These are phyloP conservation scores for Fusarium incarnatum DNA, from an alignment of 2,329 filamentous ascomycete species.

Conservation along the genomic window DNA sequence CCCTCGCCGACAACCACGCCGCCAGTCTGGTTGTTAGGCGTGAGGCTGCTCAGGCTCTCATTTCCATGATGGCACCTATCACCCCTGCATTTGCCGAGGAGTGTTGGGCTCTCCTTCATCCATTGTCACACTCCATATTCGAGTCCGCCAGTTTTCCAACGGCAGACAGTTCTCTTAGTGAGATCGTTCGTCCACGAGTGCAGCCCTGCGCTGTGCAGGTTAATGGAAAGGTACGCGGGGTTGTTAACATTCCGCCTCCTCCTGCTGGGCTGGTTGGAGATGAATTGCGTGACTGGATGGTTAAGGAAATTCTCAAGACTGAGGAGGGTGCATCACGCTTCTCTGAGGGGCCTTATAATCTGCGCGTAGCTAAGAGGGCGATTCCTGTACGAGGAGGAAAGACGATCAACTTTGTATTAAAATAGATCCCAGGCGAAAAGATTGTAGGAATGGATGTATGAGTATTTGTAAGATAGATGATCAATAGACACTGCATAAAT, in stretches of 20 bases:
- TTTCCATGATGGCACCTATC: slow-evolving; percentile 82
- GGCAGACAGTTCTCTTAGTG: slow-evolving; percentile 60
- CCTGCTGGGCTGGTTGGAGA: slow-evolving; percentile 56
- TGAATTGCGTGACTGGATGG: slow-evolving; percentile 69
- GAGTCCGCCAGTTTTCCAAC: slow-evolving; percentile 68
- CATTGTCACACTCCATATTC: slow-evolving; percentile 56
- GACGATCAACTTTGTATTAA: slow-evolving; percentile 79
- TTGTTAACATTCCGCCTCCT: slow-evolving; percentile 70
- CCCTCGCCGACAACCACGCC: slow-evolving; percentile 61
- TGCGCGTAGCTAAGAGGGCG: slow-evolving; percentile 68
- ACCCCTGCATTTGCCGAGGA: slow-evolving; percentile 85
- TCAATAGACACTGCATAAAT: slow-evolving; percentile 6
- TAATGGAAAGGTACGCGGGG: slow-evolving; percentile 81
- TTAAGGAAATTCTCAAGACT: slow-evolving; percentile 69
- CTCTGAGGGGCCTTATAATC: slow-evolving; percentile 57
- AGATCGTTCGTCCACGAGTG: slow-evolving; percentile 62
- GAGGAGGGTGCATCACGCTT: slow-evolving; percentile 70
- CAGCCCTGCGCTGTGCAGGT: slow-evolving; percentile 77
- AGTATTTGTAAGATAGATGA: slow-evolving; percentile 27
- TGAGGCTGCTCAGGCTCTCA: slow-evolving; percentile 65
- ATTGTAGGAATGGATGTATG: slow-evolving; percentile 2
- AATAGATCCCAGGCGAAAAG: background rate
- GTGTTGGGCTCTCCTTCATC: slow-evolving; percentile 74
- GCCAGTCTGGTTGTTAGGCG: slow-evolving; percentile 59
- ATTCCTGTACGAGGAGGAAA: slow-evolving; percentile 75